A percentile compares a stretch with the other conserved stretches of the same genome.
Conservation (phyloP, 176 grass and related monocot species). For the Guadua angustifolia region DNA sequence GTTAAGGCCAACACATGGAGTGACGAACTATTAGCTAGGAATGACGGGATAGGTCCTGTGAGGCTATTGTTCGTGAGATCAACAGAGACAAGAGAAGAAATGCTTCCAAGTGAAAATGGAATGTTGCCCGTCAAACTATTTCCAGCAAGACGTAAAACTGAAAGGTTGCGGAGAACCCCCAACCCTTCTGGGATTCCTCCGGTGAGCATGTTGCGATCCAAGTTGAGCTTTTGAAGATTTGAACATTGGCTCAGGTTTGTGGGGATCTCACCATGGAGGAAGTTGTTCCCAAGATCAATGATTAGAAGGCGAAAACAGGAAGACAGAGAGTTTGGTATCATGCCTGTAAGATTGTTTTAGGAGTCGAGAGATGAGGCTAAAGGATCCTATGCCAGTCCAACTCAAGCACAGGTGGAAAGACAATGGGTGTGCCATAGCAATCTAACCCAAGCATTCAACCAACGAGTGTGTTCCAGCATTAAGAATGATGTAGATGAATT, state of each 20-base stretch:
- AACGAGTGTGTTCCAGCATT: no score
- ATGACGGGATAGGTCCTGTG: background rate
- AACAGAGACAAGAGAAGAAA: background rate
- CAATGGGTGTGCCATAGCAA: no score
- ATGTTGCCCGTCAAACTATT: background rate
- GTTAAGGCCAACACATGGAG: background rate
- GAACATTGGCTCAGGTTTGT: slow-evolving; percentile 33
- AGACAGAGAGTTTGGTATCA: slow-evolving; percentile 31
- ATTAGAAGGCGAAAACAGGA: slow-evolving; percentile 28
- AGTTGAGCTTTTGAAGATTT: slow-evolving; percentile 9
- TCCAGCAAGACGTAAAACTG: background rate
- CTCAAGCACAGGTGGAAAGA: no score
- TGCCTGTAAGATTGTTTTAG: slow-evolving; percentile 29
- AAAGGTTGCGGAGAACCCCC: background rate
- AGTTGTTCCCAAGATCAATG: slow-evolving; percentile 25
- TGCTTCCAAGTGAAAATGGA: background rate
- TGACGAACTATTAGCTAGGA: background rate
- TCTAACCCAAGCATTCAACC: no score
- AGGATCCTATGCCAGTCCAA: no score
- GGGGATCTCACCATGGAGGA: slow-evolving; percentile 42
- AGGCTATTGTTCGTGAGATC: background rate
- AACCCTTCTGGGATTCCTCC: background rate
- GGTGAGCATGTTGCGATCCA: slow-evolving; percentile 5
- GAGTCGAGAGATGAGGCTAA: no score
- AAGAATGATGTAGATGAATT: no score